Percentiles rank a stretch among this genome's conserved stretches.
These are phyloP conservation scores for Mariannaea sp. DNA, from an alignment of 2,329 filamentous ascomycete genomes.

Conservation along the genomic window DNA sequence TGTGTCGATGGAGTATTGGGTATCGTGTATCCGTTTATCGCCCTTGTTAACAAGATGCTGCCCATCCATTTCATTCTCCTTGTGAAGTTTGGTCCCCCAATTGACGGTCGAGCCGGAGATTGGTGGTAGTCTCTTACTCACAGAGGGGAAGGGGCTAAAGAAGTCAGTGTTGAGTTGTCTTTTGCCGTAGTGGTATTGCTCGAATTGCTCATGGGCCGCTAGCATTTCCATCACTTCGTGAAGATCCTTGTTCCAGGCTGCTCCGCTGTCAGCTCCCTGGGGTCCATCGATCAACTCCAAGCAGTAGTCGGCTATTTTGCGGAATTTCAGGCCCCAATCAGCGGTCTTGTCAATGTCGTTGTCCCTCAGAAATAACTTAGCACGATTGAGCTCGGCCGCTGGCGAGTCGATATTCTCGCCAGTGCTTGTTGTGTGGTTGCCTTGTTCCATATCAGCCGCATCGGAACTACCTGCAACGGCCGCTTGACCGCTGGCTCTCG, in stretches of 20 bases:
- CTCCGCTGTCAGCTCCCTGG: constrained; percentile 15
- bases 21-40: constrained; percentile 26
- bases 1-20: constrained; percentile 32
- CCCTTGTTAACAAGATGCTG: constrained; percentile 24
- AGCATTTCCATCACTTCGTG: constrained; percentile 42
- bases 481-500: background rate
- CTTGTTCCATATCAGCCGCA: background rate
- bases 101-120: constrained; percentile 23
- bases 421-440: constrained; percentile 22
- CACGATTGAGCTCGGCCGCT: constrained; percentile 39
- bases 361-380: constrained; percentile 54
- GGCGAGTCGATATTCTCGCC: constrained; percentile 43
- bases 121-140: constrained; percentile 38
- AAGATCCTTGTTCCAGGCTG: constrained; percentile 38
- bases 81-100: constrained; percentile 1
- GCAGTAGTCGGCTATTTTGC: constrained; percentile 48
- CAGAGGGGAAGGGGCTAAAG: constrained; percentile 18
- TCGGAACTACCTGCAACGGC: background rate
- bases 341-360: constrained; percentile 48
- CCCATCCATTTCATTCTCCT: constrained; percentile 14
- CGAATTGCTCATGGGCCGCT: constrained; percentile 42
- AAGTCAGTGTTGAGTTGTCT: constrained; percentile 37
- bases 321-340: constrained; percentile 46
- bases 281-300: constrained; percentile 35
- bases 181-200: constrained; percentile 43